Conservation (phyloP, 148 eudicot species). For the Dysphania ambrosioides region DNA sequence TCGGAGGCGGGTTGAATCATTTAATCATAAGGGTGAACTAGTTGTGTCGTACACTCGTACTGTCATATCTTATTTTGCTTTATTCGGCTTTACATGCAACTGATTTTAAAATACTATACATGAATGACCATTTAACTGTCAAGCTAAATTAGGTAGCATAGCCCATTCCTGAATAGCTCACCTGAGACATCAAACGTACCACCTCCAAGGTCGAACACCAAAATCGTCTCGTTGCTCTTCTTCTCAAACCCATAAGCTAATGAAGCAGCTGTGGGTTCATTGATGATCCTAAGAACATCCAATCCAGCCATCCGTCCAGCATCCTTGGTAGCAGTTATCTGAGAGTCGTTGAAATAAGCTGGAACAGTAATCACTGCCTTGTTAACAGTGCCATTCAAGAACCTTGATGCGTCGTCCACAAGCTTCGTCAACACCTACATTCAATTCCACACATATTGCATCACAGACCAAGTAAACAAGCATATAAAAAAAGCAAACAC, state of each 20-base stretch:
- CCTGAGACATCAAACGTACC: conserved; percentile 86
- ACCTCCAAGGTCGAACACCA: conserved; percentile 78
- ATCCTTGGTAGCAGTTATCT: conserved; percentile 67
- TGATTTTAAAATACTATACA: too few relatives aligned
- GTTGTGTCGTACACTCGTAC: too few relatives aligned
- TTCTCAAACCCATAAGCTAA: conserved; percentile 72
- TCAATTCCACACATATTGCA: background rate
- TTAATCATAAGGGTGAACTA: too few relatives aligned
- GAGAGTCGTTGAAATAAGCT: conserved; percentile 75
- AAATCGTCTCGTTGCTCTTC: conserved; percentile 61
- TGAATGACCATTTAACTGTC: too few relatives aligned
- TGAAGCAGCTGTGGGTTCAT: conserved; percentile 77
- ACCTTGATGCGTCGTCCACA: conserved; percentile 71
- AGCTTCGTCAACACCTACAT: conserved; percentile 68
- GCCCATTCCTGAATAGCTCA: conserved; percentile 8
- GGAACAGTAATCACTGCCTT: conserved; percentile 78
- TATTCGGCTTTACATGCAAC: too few relatives aligned
- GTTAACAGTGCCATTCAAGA: conserved; percentile 59
- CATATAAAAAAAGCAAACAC: too few relatives aligned
- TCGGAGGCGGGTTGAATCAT: too few relatives aligned
- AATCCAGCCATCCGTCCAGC: conserved; percentile 74
- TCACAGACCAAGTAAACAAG: background rate
- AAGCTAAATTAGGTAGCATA: too few relatives aligned
- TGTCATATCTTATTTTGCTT: too few relatives aligned
- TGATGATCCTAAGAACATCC: conserved; percentile 64